Base-by-base conservation (phyloP, 345 rosid genomes). In the Populus simonii region DNA sequence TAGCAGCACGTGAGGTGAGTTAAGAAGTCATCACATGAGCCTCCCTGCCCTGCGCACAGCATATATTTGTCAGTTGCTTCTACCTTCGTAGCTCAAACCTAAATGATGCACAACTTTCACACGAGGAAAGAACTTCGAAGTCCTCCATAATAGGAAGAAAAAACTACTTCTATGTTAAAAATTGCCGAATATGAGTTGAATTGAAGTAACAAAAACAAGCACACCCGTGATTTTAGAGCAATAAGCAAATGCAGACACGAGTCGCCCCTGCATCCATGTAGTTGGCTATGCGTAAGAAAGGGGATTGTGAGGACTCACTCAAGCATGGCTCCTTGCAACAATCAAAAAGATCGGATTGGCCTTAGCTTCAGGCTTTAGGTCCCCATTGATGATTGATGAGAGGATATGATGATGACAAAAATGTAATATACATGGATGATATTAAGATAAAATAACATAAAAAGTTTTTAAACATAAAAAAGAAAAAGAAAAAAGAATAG, bases 1-100 rank as follows among this genome's bases (percentile, higher is more conserved):
- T 80, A 84, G 68, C 76, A 84, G 27, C 80, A 84, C 69, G 76
- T 73, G 47, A 84, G 55, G 49, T 84, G 84, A 66, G 84, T 72
- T 35, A 75, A 39, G 77, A 68, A 72, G 76, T 81, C 86, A 59
- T 78, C 82, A 8, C 78, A 63, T 6, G 16, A 20, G 5, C 79
- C 74, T 16, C 84, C 84, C 82, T 73, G 82, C 51, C 51, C 41
- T 7, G 41, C 41, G 41, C 41, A 63, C 1, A 63, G 6, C 41
- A 38, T 23, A 9, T 10, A 43, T 43, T 43, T 43, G 47, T 10
- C 47, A 43, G 47, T 11, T 43, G 47, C 47, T 43, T 43, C 47
- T 10, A 10, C 47, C 47, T 2, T 43, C 47, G 41, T 43, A 10
- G 47, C 47, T 43, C 47, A 43, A 10, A 41, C 47, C 47, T 9